A percentile compares a stretch with the other conserved stretches of the same genome.
Evolutionary conservation across 257 asterid genomes (phyloP).

Genomic region (Cordia subcordata): DNA sequence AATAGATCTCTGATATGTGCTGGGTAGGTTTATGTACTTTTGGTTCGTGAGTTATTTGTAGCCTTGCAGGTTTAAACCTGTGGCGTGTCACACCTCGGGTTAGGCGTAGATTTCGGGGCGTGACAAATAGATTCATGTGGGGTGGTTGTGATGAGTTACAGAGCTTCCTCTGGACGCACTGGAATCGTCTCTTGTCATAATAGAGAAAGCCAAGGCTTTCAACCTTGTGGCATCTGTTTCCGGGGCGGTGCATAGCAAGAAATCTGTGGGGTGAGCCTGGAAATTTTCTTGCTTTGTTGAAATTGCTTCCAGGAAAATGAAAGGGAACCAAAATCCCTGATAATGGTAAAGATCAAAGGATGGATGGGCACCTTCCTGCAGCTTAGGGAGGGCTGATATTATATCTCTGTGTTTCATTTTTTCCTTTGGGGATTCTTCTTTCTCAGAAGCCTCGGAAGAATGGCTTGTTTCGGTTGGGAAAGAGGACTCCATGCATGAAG

Average conservation of each 20-base stretch:
- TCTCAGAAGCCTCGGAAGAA: not conserved
- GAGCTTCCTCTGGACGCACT: not conserved
- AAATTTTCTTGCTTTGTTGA: not conserved
- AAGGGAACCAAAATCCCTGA: not conserved
- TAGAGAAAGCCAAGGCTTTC: not conserved
- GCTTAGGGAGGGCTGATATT: constrained; percentile 1
- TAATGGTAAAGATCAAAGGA: not conserved
- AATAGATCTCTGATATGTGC: no score
- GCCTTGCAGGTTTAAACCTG: no score
- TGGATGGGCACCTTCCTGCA: not conserved
- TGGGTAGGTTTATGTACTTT: no score
- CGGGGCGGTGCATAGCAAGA: not conserved
- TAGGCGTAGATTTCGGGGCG: no score
- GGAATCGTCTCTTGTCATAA: not conserved
- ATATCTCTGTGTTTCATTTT: not conserved
- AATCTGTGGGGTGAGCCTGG: not conserved
- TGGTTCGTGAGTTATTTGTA: no score
- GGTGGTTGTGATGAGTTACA: not conserved
- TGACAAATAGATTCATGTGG: not conserved
- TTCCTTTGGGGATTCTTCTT: not conserved
- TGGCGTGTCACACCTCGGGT: no score
- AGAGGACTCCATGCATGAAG: constrained; percentile 4
- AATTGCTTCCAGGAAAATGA: not conserved
- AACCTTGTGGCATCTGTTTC: constrained; percentile 1
- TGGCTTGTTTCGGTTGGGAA: not conserved